phyloP scores from a whole-genome alignment of 495 filamentous ascomycete genomes.

The Ascobolus immersus region DNA sequence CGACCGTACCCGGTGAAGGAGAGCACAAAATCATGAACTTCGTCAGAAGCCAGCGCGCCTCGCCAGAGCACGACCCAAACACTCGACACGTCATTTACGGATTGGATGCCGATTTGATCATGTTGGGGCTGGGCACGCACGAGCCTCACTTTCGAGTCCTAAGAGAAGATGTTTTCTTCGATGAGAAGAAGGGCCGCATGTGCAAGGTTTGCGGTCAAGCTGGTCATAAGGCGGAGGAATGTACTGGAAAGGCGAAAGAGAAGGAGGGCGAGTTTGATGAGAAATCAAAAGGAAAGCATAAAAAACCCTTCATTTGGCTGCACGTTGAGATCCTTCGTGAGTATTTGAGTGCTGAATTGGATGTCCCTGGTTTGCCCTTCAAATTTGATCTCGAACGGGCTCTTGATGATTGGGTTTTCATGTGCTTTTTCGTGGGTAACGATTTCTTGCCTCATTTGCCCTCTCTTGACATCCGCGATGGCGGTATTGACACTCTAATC shows the following conservation, averaged over 20 bases:
- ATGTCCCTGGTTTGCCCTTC: slow-evolving; percentile 53
- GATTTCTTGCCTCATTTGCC: slow-evolving; percentile 95
- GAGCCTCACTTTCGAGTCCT: slow-evolving; percentile 94
- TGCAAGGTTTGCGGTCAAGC: slow-evolving; percentile 76
- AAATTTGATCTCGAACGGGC: slow-evolving; percentile 78
- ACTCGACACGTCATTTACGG: slow-evolving; percentile 91
- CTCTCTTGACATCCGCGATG: slow-evolving; percentile 85
- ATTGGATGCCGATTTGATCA: slow-evolving; percentile 92
- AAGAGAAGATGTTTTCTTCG: slow-evolving; percentile 88
- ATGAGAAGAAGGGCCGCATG: slow-evolving; percentile 51
- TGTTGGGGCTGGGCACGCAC: slow-evolving; percentile 90
- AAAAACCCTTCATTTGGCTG: slow-evolving; percentile 94
- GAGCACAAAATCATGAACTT: slow-evolving; percentile 99
- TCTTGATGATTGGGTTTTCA: slow-evolving; percentile 99
- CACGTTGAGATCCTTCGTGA: slow-evolving; percentile 78
- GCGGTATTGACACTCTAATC: slow-evolving; percentile 87
- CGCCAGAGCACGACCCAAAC: slow-evolving; percentile 82
- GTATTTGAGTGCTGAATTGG: slow-evolving; percentile 73
- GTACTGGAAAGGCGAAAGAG: slow-evolving; percentile 56
- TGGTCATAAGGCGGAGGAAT: slow-evolving; percentile 65
- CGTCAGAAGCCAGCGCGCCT: slow-evolving; percentile 71
- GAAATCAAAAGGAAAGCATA: slow-evolving; percentile 28
- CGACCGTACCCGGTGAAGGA: slow-evolving; percentile 88
- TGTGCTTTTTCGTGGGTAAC: slow-evolving; percentile 99
- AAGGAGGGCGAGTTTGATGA: slow-evolving; percentile 69